Base-by-base conservation (phyloP, 306 rosid genomes). In the Trifolium pratense region DNA sequence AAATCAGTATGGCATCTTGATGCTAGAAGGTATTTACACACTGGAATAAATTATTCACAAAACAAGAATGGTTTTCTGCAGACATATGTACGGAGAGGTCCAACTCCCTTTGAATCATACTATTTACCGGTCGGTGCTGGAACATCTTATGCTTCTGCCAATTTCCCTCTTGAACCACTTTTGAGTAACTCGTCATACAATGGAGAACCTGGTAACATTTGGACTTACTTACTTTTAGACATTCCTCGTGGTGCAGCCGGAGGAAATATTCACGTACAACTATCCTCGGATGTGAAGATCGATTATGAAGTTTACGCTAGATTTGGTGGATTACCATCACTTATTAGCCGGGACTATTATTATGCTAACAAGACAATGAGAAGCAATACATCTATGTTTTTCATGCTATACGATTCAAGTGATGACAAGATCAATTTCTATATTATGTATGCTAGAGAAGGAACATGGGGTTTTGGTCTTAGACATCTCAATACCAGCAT, bases 191-290 rank as follows among this genome's bases (percentile, higher is more conserved):
- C 87, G 25, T 79, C 86, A 51, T 49, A 75, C 62, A 65, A 60
- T 20, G 86, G 82, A 66, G 84, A 78, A 71, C 69, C 79, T 34
- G 85, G 85, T 67, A 36, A 80, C 70, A 18, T 78, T 62, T 95
- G 99, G 99, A 91, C 93, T 56, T 95, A 88, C 78, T 91, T 91
- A 78, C 53, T 75, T 81, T 70, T 88, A 81, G 92, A 95, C 57
- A 78, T 95, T 82, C 99, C 97, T 42, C 88, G 42, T 42, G 99
- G 99, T 26, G 96, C 91, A 34, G 95, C 99, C 14, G 99, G 99
- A 69, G 87, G 93, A 80, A 90, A 87, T 83, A 78, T 95, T 70
- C 97, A 87, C 40, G 68, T 95, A 14, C 88, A 53, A 23, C 79
- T 95, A 52, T 70, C 88, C 15, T 84, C 96, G 43, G 84, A 89